Evolutionary conservation across 306 rosid species (phyloP).

Genomic region (Vicia villosa): DNA sequence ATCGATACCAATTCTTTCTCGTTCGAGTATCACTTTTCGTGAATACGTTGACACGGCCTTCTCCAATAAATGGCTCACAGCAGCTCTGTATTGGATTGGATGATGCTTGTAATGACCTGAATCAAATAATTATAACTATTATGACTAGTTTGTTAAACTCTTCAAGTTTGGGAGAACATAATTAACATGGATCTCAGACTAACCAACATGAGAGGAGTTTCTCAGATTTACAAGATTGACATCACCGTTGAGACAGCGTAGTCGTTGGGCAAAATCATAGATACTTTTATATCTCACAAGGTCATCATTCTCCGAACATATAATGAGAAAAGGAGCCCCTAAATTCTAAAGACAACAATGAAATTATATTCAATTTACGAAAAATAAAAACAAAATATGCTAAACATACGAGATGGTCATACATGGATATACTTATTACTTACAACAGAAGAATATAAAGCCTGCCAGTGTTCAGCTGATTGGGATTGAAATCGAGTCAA

Average conservation of each 20-base stretch:
- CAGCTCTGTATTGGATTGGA: conserved; percentile 77
- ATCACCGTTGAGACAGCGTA: conserved; percentile 78
- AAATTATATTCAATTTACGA: conserved; percentile 9
- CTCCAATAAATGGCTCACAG: conserved; percentile 69
- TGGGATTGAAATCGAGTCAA: conserved; percentile 85
- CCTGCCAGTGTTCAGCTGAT: conserved; percentile 85
- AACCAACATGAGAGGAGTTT: conserved; percentile 84
- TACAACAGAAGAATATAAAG: conserved; percentile 84
- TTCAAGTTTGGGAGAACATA: conserved; percentile 19
- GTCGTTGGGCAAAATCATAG: conserved; percentile 62
- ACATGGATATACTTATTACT: conserved; percentile 63
- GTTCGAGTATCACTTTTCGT: conserved; percentile 49
- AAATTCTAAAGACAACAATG: conserved; percentile 55
- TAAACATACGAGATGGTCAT: conserved; percentile 18
- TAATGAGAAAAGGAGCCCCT: conserved; percentile 90
- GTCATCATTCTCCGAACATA: conserved; percentile 86
- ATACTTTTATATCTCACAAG: conserved; percentile 68
- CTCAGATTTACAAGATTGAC: conserved; percentile 77
- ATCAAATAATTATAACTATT: conserved; percentile 30
- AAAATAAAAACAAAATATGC: background rate
- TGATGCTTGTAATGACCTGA: conserved; percentile 77
- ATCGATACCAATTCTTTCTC: conserved; percentile 51
- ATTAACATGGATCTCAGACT: conserved; percentile 38
- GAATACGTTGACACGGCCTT: conserved; percentile 63
- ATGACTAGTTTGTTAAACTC: background rate